Conservation (phyloP, 257 asterid genomes). For the Catharanthus roseus region DNA sequence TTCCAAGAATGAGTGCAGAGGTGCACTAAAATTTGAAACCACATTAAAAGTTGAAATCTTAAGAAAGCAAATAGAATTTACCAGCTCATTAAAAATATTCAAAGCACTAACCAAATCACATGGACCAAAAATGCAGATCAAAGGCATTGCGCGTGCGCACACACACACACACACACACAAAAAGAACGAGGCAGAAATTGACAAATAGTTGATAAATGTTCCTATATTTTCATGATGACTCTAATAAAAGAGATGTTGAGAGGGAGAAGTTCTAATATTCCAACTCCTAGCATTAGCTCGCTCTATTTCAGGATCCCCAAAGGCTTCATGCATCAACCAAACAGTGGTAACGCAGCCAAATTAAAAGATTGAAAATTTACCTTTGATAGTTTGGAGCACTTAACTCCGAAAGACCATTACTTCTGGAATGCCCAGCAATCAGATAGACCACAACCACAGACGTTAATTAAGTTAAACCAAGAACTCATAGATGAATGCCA, state of each 20-base stretch:
- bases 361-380: background rate
- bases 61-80: background rate
- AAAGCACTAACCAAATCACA: conserved; percentile 1
- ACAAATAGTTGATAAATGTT: background rate
- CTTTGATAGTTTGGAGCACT: background rate
- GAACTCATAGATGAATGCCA: background rate
- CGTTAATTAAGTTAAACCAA: background rate
- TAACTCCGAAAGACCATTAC: background rate
- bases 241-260: background rate
- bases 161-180: background rate
- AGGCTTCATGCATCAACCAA: background rate
- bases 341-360: background rate
- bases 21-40: background rate
- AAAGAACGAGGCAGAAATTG: background rate
- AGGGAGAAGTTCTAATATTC: background rate
- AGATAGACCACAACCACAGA: background rate
- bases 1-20: background rate
- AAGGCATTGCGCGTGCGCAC: background rate
- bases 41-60: background rate
- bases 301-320: background rate
- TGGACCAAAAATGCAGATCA: background rate
- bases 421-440: background rate
- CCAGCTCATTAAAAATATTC: background rate
- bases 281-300: background rate
- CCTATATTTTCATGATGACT: background rate